Conservation (phyloP, 768 basidiomycete species). For the Artomyces pyxidatus region DNA sequence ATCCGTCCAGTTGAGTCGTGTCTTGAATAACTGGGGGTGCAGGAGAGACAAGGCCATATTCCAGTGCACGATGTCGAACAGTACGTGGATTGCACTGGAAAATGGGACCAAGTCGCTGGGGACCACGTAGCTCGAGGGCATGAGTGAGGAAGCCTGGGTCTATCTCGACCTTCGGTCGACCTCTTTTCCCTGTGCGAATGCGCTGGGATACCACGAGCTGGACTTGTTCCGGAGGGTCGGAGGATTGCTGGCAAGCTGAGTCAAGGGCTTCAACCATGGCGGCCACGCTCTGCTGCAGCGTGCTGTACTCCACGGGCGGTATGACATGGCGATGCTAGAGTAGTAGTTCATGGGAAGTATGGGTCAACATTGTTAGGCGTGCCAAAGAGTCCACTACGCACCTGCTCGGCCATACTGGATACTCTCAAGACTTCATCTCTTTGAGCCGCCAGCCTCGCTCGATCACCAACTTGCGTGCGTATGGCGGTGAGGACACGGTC, state of each 20-base stretch:
- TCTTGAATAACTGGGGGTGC: slow-evolving; percentile 11
- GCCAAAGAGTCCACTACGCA: too few relatives aligned
- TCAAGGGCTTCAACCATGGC: not conserved
- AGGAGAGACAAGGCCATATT: slow-evolving; percentile 14
- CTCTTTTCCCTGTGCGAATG: slow-evolving; percentile 13
- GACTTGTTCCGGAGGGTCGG: not conserved
- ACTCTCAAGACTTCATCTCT: not conserved
- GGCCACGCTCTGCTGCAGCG: not conserved
- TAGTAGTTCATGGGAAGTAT: not conserved
- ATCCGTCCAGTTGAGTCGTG: not conserved
- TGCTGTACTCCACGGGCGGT: not conserved
- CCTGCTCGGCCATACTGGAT: not conserved
- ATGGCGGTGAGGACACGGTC: not conserved
- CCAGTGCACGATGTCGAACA: slow-evolving; percentile 14
- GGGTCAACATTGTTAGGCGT: not conserved
- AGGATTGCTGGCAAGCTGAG: not conserved
- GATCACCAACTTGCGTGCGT: not conserved
- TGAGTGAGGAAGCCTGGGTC: slow-evolving; percentile 20
- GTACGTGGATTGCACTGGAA: slow-evolving; percentile 9
- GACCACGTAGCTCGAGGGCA: slow-evolving; percentile 18
- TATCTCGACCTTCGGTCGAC: slow-evolving; percentile 22
- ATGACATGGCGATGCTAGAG: slow-evolving; percentile 6
- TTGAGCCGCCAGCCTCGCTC: not conserved
- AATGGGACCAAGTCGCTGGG: slow-evolving; percentile 6
- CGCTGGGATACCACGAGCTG: not conserved